Percentiles rank a stretch among this genome's conserved stretches.
phyloP scores from a whole-genome alignment of 257 asterid genomes.

The Coffea canephora region DNA sequence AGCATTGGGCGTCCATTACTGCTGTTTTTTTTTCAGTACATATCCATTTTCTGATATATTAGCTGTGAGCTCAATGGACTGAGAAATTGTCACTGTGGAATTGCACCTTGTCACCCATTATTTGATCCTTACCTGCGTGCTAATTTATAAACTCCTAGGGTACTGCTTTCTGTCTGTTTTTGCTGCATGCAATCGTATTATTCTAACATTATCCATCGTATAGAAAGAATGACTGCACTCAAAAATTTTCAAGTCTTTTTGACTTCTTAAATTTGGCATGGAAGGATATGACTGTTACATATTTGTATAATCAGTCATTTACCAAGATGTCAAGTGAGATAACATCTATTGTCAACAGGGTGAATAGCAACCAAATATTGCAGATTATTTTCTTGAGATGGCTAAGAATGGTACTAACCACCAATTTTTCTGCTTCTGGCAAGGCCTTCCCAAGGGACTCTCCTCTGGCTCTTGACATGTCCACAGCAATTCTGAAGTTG shows the following conservation, averaged over 20 bases:
- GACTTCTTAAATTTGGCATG: neutral
- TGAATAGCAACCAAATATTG: neutral
- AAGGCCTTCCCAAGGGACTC: constrained; percentile 62
- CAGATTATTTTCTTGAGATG: neutral
- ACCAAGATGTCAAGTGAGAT: neutral
- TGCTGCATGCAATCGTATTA: neutral
- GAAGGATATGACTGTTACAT: neutral
- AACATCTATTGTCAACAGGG: neutral
- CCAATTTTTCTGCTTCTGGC: neutral
- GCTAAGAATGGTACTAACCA: neutral
- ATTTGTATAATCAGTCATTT: neutral
- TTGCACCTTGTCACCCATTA: neutral
- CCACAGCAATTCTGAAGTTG: constrained; percentile 51
- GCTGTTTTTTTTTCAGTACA: neutral
- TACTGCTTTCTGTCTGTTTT: neutral
- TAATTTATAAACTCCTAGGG: neutral
- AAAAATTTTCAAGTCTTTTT: neutral
- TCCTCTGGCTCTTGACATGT: constrained; percentile 52
- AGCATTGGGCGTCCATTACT: neutral
- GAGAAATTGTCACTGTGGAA: neutral
- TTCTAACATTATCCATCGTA: neutral
- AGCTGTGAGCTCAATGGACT: neutral
- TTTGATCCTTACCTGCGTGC: neutral
- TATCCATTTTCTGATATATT: neutral
- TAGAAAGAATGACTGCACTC: neutral